Conservation (phyloP, 1,139 yeast species). For the Candida sanyaensis region DNA sequence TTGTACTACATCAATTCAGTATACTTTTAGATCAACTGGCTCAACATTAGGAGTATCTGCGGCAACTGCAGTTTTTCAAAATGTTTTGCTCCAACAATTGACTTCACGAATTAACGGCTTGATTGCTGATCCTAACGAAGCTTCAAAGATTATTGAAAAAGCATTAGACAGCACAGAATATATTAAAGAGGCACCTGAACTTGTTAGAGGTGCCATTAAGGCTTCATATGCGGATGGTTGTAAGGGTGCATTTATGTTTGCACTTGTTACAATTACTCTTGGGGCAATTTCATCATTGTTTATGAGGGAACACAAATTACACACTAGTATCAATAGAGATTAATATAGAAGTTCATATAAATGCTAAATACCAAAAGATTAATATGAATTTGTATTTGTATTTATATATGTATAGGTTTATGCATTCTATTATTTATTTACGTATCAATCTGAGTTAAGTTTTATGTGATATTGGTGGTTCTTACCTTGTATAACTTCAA, state of each 20-base stretch:
- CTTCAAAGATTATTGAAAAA: conserved; percentile 44
- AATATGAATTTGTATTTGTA: neutral
- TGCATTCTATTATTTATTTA: neutral
- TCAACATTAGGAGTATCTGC: conserved; percentile 72
- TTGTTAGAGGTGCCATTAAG: conserved; percentile 46
- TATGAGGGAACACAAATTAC: conserved; percentile 48
- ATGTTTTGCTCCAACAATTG: conserved; percentile 24
- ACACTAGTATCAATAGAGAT: conserved; percentile 38
- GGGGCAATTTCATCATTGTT: conserved; percentile 40
- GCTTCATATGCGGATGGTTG: conserved; percentile 53
- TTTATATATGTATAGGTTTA: conserved; percentile 2
- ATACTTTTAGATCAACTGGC: conserved; percentile 74
- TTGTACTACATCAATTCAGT: conserved; percentile 72
- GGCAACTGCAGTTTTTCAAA: conserved; percentile 66
- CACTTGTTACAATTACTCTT: conserved; percentile 36
- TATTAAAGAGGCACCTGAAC: conserved; percentile 49
- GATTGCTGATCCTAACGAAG: conserved; percentile 31
- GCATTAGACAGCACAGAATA: conserved; percentile 63
- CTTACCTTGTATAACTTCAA: conserved; percentile 39
- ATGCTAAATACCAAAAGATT: too few relatives aligned
- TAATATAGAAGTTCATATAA: conserved; percentile 13
- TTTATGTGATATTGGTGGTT: conserved; percentile 44
- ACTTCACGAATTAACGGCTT: conserved; percentile 21
- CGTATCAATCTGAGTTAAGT: neutral
- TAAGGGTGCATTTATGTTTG: conserved; percentile 53